Conservation (phyloP, 805 yeast genomes). For the Metahyphopichia silvanorum region DNA sequence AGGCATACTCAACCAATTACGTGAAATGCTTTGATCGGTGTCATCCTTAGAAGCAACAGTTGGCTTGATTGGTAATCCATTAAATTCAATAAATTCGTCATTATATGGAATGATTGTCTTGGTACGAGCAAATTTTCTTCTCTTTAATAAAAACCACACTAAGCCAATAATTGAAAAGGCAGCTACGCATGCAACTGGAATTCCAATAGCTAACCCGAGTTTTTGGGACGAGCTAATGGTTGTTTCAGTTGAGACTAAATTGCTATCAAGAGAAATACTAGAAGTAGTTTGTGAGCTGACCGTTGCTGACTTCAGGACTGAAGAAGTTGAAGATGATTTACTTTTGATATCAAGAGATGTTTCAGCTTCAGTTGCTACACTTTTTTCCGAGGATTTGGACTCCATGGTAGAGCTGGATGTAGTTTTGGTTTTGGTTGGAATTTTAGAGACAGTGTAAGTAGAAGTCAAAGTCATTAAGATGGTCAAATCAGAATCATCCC, state of each 20-base stretch:
- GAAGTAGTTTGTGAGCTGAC: constrained; percentile 1
- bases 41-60: no score
- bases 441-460: constrained; percentile 6
- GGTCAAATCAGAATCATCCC: constrained; percentile 5
- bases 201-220: constrained; percentile 31
- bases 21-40: not conserved
- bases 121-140: constrained; percentile 4
- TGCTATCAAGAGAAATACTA: not conserved
- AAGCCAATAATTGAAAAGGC: constrained; percentile 16
- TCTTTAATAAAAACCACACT: constrained; percentile 17
- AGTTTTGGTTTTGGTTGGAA: not conserved
- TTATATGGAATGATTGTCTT: constrained; percentile 5
- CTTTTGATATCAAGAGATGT: not conserved
- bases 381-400: not conserved
- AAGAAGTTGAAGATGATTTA: not conserved
- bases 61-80: no score
- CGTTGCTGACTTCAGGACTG: not conserved
- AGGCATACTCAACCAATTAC: no score
- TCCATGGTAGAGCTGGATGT: not conserved
- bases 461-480: constrained; percentile 10
- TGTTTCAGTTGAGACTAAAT: not conserved
- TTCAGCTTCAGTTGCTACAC: not conserved
- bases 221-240: constrained; percentile 9
- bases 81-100: constrained; percentile 5
- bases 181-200: constrained; percentile 25